Conservation (phyloP, 768 basidiomycete species). For the Kwoniella botswanensis region DNA sequence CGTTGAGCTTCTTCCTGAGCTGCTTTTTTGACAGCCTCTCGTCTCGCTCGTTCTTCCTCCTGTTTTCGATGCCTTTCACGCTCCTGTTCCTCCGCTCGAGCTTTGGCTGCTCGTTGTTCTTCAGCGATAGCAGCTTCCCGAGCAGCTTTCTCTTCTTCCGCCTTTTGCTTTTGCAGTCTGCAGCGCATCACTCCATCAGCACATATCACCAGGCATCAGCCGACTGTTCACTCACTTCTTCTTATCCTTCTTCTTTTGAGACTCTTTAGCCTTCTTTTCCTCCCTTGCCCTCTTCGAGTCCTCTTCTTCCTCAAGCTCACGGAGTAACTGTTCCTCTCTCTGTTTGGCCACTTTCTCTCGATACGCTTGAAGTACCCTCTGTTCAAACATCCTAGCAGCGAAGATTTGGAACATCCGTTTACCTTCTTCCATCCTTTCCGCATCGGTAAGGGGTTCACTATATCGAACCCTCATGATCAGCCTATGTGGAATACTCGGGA, state of each 20-base stretch:
- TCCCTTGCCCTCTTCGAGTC: conserved; percentile 82
- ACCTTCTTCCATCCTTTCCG: conserved; percentile 99
- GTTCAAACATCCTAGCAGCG: conserved; percentile 99
- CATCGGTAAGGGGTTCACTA: conserved; percentile 72
- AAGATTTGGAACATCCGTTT: conserved; percentile 99
- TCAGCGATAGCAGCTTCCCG: conserved; percentile 84
- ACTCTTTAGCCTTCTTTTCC: conserved; percentile 87
- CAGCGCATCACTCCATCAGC: background rate
- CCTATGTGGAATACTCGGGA: background rate
- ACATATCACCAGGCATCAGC: background rate
- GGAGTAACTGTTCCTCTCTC: conserved; percentile 86
- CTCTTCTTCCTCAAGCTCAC: conserved; percentile 95
- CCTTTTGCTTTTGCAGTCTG: conserved; percentile 88
- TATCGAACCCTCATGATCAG: conserved; percentile 23
- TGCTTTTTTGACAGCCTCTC: conserved; percentile 67
- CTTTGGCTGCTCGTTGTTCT: conserved; percentile 78
- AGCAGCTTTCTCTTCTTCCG: conserved; percentile 86
- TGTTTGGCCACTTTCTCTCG: conserved; percentile 96
- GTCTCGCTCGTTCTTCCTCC: conserved; percentile 82
- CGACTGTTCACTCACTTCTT: conserved; percentile 70
- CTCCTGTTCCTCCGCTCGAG: conserved; percentile 75
- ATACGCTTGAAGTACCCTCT: conserved; percentile 93
- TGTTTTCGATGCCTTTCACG: conserved; percentile 78
- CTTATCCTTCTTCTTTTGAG: conserved; percentile 99
- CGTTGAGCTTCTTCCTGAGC: conserved; percentile 64